Evolutionary conservation across 257 asterid genomes (phyloP).

Genomic region (Nicotiana attenuata): DNA sequence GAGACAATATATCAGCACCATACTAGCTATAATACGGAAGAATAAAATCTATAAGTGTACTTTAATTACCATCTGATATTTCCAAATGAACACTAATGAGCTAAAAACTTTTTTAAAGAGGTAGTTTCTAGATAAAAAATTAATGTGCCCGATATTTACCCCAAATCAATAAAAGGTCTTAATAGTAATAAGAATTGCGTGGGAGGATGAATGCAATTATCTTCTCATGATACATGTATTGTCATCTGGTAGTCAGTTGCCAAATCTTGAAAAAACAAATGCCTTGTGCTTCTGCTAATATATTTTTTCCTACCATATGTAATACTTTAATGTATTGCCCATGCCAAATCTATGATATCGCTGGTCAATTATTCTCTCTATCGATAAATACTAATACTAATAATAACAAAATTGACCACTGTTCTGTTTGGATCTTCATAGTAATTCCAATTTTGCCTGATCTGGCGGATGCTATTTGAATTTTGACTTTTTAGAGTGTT

Average conservation of each 20-base stretch:
- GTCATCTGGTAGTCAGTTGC: no score
- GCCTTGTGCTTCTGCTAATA: not conserved
- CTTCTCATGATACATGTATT: not conserved
- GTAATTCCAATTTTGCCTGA: not conserved
- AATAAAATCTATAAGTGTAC: no score
- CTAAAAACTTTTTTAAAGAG: no score
- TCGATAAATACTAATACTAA: not conserved
- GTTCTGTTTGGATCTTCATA: not conserved
- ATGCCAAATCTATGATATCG: slow-evolving; percentile 2
- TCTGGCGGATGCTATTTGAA: slow-evolving; percentile 8
- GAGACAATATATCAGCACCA: no score
- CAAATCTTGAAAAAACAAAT: no score
- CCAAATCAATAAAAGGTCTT: no score
- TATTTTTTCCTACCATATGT: not conserved
- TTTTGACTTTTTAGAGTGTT: not conserved
- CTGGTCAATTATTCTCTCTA: not conserved
- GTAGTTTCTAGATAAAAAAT: no score
- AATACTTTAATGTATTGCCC: not conserved
- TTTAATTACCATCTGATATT: no score
- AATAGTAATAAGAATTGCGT: not conserved
- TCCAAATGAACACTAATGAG: no score
- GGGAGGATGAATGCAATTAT: not conserved
- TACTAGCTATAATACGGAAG: no score
- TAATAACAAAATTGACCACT: slow-evolving; percentile 7
- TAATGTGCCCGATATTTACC: no score